Conservation (phyloP, 2,329 filamentous ascomycete species). For the Nothopassalora personata region DNA sequence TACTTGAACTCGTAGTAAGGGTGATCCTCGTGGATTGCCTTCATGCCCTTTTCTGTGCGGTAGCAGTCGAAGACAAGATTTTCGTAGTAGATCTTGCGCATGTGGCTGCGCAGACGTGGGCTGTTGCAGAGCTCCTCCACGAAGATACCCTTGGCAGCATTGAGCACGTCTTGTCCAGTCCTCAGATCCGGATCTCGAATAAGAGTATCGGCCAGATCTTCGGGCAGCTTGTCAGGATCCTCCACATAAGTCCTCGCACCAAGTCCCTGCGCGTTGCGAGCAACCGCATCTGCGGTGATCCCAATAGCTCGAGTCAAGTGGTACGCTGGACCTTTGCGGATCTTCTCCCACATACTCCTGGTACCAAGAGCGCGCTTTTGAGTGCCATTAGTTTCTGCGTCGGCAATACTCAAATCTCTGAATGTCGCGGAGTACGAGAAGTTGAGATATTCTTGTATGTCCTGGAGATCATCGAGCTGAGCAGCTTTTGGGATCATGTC, state of each 20-base stretch:
- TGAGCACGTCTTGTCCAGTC: constrained; percentile 69
- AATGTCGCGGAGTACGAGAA: constrained; percentile 85
- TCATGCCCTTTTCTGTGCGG: constrained; percentile 88
- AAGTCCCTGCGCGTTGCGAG: constrained; percentile 74
- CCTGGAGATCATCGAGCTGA: constrained; percentile 92
- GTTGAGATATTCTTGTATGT: constrained; percentile 92
- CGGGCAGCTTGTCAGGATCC: constrained; percentile 71
- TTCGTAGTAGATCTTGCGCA: constrained; percentile 77
- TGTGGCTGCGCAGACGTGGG: constrained; percentile 81
- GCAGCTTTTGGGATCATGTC: constrained; percentile 74
- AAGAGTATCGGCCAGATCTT: constrained; percentile 79
- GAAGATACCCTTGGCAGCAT: constrained; percentile 79
- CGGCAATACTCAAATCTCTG: constrained; percentile 66
- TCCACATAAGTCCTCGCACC: constrained; percentile 78
- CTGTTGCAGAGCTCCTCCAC: constrained; percentile 84
- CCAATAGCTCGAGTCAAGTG: constrained; percentile 83
- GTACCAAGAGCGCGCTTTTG: constrained; percentile 80
- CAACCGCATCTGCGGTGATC: constrained; percentile 81
- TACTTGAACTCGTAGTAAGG: constrained; percentile 99
- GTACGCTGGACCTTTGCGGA: constrained; percentile 74
- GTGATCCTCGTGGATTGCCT: constrained; percentile 89
- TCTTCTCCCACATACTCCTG: constrained; percentile 73
- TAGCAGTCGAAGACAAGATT: constrained; percentile 79
- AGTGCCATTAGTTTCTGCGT: constrained; percentile 57
- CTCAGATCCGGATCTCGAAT: constrained; percentile 65